Percentiles rank a stretch among this genome's conserved stretches.
Conservation (phyloP, 2,329 filamentous ascomycete species). For the Pyrenophora tritici-repentis region DNA sequence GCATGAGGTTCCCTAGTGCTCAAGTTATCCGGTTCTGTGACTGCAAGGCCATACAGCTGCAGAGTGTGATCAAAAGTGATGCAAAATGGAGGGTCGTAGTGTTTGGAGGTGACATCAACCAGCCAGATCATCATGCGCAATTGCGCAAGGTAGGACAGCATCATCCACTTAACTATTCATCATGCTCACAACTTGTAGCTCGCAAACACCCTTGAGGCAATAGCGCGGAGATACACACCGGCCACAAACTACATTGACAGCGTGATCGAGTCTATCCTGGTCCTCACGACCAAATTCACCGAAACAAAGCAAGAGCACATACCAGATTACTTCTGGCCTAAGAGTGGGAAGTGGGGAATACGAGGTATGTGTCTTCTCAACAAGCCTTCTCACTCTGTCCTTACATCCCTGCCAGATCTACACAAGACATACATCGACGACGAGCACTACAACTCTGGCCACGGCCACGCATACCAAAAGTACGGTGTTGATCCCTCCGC, state of each 20-base stretch:
- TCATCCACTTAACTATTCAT: not conserved
- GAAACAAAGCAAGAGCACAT: constrained; percentile 59
- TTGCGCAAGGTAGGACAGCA: constrained; percentile 47
- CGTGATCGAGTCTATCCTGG: constrained; percentile 62
- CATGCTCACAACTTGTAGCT: constrained; percentile 19
- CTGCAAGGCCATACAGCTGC: constrained; percentile 60
- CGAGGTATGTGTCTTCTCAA: constrained; percentile 48
- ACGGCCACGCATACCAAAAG: constrained; percentile 62
- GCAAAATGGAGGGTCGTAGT: constrained; percentile 58
- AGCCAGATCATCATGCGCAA: constrained; percentile 27
- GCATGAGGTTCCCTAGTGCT: constrained; percentile 58
- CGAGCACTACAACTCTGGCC: constrained; percentile 60
- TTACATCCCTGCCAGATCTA: constrained; percentile 51
- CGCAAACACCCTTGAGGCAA: constrained; percentile 28
- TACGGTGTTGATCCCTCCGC: constrained; percentile 55
- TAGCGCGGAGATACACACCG: constrained; percentile 52
- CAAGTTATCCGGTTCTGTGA: constrained; percentile 66
- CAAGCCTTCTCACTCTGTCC: not conserved
- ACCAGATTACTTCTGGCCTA: constrained; percentile 61
- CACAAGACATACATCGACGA: constrained; percentile 66
- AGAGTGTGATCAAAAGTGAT: constrained; percentile 57
- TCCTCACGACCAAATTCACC: constrained; percentile 56
- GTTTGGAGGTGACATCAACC: constrained; percentile 54
- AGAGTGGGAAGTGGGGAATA: constrained; percentile 61
- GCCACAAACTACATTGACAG: constrained; percentile 54